Evolutionary conservation across 2,329 filamentous ascomycete genomes (phyloP).

Genomic region (Periconia macrospinosa): DNA sequence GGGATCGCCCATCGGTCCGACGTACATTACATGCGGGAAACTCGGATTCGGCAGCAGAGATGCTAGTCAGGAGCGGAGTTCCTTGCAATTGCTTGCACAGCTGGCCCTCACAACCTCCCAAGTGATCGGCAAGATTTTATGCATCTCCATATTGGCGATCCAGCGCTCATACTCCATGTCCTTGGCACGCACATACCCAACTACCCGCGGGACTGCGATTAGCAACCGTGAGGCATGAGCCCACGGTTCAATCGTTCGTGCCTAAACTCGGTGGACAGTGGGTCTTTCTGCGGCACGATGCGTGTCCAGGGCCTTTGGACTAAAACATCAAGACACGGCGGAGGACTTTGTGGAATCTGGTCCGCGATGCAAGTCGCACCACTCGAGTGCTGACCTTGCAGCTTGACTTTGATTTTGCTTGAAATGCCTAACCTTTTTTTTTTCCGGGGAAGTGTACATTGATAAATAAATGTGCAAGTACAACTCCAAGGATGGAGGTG

Average conservation of each 20-base stretch:
- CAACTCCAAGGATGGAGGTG: too few relatives aligned
- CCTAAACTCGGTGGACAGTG: conserved; percentile 8
- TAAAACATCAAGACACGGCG: too few relatives aligned
- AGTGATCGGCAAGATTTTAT: background rate
- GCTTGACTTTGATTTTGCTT: too few relatives aligned
- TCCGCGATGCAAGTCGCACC: too few relatives aligned
- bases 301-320: background rate
- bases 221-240: background rate
- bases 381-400: too few relatives aligned
- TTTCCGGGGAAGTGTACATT: too few relatives aligned
- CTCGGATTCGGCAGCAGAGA: conserved; percentile 10
- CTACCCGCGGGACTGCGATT: background rate
- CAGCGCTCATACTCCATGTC: background rate
- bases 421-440: too few relatives aligned
- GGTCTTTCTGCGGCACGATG: conserved; percentile 3
- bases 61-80: conserved; percentile 6
- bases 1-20: conserved; percentile 7
- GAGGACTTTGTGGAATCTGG: too few relatives aligned
- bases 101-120: background rate
- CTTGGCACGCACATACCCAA: background rate
- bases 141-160: background rate
- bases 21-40: conserved; percentile 4
- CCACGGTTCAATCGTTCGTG: conserved; percentile 19
- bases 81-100: background rate
- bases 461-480: too few relatives aligned